Evolutionary conservation across 2,329 filamentous ascomycete genomes (phyloP), one percentile per base, ranked within the genome.

Genomic region (Monosporascus sp.): DNA sequence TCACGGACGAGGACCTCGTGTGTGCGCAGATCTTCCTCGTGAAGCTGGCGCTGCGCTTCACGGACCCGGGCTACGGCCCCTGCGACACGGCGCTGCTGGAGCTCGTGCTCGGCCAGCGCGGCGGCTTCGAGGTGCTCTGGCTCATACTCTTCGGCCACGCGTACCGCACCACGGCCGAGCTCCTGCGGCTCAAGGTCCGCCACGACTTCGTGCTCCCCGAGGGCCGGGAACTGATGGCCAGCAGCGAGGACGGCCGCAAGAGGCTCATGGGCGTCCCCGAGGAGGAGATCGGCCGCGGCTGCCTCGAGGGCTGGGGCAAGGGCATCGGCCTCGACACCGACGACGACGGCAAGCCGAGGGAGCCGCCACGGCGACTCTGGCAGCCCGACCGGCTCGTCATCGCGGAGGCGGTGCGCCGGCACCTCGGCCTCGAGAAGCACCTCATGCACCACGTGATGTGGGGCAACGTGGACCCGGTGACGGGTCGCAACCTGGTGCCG

Each of bases 11-110:
- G 4, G 83, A 89, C 62, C 67, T 94, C 9, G 80, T 82, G 63
- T 75, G 81, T 49, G 75, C 81, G 3, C 80, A 84, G 45, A 68
- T 85, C 54, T 85, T 93, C 71, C 73, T 89, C 58, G 64, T 89
- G 56, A 92, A 93, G 70, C 77, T 94, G 17, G 78, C 83, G 62
- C 83, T 91, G 80, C 75, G 77, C 51, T 84, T 90, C 68, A 82
- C 80, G 53, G 79, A 89, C 57, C 86, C 88, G 0, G 65, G 82
- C 24, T 75, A 76, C 48, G 81, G 79, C 0, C 75, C 76, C 17
- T 75, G 76, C 48, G 70, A 73, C 2, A 73, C 74, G 44, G 72
- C 73, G 31, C 69, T 87, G 49, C 70, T 81, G 39, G 73, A 81
- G 34, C 68, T 87, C 27, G 72, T 89, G 52, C 67, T 89, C 42